Percentiles rank a stretch among this genome's conserved stretches.
phyloP scores from a whole-genome alignment of 73 alveolate genomes.

The Breviolum minutum region DNA sequence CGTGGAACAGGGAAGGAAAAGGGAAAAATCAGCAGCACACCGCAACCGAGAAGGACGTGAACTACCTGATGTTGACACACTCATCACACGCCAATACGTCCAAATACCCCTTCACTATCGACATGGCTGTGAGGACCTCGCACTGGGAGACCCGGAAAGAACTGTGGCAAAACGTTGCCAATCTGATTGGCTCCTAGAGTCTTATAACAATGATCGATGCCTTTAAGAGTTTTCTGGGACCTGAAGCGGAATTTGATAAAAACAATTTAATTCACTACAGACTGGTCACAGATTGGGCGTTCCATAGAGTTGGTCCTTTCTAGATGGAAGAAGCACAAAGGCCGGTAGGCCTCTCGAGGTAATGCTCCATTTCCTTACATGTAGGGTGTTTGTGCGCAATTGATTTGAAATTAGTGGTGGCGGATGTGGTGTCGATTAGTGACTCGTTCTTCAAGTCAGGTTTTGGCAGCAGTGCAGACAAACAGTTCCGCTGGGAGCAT shows the following conservation, averaged over 20 bases:
- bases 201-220: background rate
- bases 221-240: background rate
- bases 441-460: no score
- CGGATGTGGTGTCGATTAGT: no score
- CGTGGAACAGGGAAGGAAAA: background rate
- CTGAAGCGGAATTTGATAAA: background rate
- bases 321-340: no score
- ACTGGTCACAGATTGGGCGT: no score
- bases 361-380: no score
- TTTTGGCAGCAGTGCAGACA: no score
- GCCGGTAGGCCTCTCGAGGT: no score
- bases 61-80: background rate
- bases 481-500: no score
- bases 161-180: background rate
- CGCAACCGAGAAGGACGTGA: background rate
- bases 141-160: conserved; percentile 4
- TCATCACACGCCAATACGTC: conserved; percentile 13
- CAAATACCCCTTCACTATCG: background rate
- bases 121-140: background rate
- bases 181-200: background rate
- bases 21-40: background rate
- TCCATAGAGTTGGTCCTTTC: no score
- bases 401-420: no score
- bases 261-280: background rate
- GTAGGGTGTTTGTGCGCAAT: no score